Percentiles rank a stretch among this genome's conserved stretches.
Conservation (phyloP, 2,329 filamentous ascomycete species). For the Stachybotrys chlorohalonatus region DNA sequence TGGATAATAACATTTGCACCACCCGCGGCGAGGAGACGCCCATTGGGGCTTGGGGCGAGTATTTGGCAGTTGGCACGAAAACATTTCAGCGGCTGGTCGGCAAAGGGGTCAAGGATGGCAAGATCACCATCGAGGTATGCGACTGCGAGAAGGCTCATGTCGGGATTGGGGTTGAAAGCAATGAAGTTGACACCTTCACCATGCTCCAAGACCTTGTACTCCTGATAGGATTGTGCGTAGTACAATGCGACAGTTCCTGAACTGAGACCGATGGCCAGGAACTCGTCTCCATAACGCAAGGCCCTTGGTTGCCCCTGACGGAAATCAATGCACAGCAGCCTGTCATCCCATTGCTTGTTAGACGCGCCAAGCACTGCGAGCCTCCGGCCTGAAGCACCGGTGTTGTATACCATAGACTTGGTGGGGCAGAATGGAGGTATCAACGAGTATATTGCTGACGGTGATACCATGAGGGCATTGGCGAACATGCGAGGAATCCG, state of each 20-base stretch:
- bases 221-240: constrained; percentile 14
- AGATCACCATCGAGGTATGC: constrained; percentile 22
- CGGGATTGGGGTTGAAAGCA: constrained; percentile 23
- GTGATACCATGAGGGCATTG: constrained; percentile 14
- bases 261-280: constrained; percentile 16
- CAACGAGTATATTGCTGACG: constrained; percentile 19
- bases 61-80: constrained; percentile 17
- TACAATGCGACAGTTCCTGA: constrained; percentile 14
- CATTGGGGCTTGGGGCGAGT: constrained; percentile 19
- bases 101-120: constrained; percentile 18
- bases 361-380: constrained; percentile 13
- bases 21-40: constrained; percentile 17
- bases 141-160: constrained; percentile 17
- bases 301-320: constrained; percentile 12
- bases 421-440: constrained; percentile 22
- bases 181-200: constrained; percentile 20
- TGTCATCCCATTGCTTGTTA: constrained; percentile 20
- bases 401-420: constrained; percentile 13
- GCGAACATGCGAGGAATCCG: constrained; percentile 20
- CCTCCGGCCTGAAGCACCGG: constrained; percentile 2
- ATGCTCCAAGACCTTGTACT: constrained; percentile 15
- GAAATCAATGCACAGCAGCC: constrained; percentile 17
- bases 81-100: constrained; percentile 13
- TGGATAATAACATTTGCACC: constrained; percentile 14
- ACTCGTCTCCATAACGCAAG: constrained; percentile 15